Evolutionary conservation across 441 rosid species (phyloP), one percentile per base, ranked within the genome.

Genomic region (Erysimum cheiri): DNA sequence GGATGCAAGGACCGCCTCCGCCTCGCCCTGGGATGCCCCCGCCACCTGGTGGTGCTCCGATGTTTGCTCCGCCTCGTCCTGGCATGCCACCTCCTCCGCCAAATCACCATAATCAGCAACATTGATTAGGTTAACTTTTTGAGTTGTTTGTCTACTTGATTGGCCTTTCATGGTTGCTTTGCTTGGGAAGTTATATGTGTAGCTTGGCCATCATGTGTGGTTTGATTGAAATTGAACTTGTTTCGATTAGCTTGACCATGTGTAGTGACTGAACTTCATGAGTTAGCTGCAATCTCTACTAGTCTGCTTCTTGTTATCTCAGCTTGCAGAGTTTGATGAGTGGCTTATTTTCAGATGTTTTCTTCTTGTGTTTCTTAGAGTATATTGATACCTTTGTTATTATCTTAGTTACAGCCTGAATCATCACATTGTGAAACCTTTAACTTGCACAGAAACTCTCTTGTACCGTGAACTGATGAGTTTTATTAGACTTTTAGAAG

Each of bases 1-100:
- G 54, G 6, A 49, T 49, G 54, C 54, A 49, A 49, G 54, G 54
- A 48, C 14, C 54, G 6, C 53, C 53, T 48, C 53, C 53, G 12
- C 13, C 29, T 19, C 54, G 31, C n/a, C 54, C 54, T 48, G 54
- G 54, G 19, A 48, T 48, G 54, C 28, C 29, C 19, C 54, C 54
- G 10, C 54, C 54, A 0, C 54, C 54, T 17, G 54, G 54, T 48
- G 54, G 54, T 46, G 50, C 12, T 46, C 50, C 26, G 3, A 17
- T 46, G 31, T 48, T 48, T 48, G 29, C 54, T 22, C 54, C 40
- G 13, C 40, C 40, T 36, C 52, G 11, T 37, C 41, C 41, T 37
- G 41, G 41, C 41, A 37, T 37, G 41, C 41, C 54, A 4, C 54
- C 54, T 10, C 31, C 54, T 47, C 52, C 52, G 14, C 54, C 31